Conservation (phyloP, 352 stramenopile genomes). For the Globisporangium cylindrosporum region DNA sequence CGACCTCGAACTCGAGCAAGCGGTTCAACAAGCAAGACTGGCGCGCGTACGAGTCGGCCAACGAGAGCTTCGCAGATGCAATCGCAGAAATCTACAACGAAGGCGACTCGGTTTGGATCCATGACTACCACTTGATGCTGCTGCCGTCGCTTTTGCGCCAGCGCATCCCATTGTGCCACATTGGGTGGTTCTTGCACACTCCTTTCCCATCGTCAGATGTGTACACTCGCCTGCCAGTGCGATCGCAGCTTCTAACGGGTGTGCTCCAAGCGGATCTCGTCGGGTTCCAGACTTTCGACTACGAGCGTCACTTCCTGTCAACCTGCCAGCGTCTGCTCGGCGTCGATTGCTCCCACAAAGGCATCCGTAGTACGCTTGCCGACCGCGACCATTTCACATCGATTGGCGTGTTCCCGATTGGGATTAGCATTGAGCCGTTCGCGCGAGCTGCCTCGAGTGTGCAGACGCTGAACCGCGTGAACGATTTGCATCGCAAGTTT, state of each 20-base stretch:
- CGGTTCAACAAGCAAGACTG: slow-evolving; percentile 89
- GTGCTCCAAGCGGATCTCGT: slow-evolving; percentile 84
- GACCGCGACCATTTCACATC: slow-evolving; percentile 86
- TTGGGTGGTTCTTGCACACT: slow-evolving; percentile 89
- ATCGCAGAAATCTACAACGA: slow-evolving; percentile 87
- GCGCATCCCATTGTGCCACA: slow-evolving; percentile 64
- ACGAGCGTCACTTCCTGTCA: slow-evolving; percentile 85
- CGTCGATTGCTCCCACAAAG: slow-evolving; percentile 71
- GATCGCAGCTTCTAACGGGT: slow-evolving; percentile 66
- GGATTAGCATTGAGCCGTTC: slow-evolving; percentile 84
- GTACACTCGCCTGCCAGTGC: slow-evolving; percentile 80
- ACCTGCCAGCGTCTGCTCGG: slow-evolving; percentile 75
- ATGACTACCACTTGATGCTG: slow-evolving; percentile 91
- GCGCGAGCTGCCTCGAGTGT: slow-evolving; percentile 53
- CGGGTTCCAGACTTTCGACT: slow-evolving; percentile 90
- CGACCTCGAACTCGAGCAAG: slow-evolving; percentile 55
- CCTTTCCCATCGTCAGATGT: slow-evolving; percentile 87
- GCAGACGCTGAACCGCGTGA: slow-evolving; percentile 57
- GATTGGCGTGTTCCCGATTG: slow-evolving; percentile 86
- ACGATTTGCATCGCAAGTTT: slow-evolving; percentile 75
- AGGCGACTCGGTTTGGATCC: slow-evolving; percentile 86
- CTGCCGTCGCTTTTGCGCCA: slow-evolving; percentile 81
- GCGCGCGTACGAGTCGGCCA: slow-evolving; percentile 86
- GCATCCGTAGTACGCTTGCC: slow-evolving; percentile 61
- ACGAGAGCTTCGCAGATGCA: slow-evolving; percentile 82